Evolutionary conservation across 208 protist species (phyloP), one percentile per base, ranked within the genome.

Genomic region (Acanthamoeba healyi): DNA sequence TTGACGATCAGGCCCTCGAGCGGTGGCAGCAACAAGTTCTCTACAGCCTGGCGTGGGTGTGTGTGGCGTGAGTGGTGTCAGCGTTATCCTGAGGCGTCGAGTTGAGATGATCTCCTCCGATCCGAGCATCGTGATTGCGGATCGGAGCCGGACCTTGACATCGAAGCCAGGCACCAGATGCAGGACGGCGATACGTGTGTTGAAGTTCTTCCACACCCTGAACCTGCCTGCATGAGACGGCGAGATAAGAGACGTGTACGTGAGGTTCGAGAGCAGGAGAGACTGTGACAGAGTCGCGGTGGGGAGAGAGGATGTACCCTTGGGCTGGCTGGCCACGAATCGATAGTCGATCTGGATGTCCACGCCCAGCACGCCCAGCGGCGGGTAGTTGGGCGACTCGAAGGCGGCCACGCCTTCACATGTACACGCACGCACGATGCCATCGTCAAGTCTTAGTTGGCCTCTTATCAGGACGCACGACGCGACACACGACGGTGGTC

Each of bases 371-470:
- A 42, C 67, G 17, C 67, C 67, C 29, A 77, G 67, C 29, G 67
- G 67, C 67, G 67, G 67, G 38, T 40, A 77, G 67, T 77, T 77
- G 38, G 67, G 67, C 67, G 67, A 77, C 29, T 77, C 67, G 38
- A 77, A 77, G 15, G 67, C 67, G 22, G 67, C 67, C 29, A 77
- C 67, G 7, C 67, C 67, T 77, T 14, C 15, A 32, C 3, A 32
- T 14, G 15, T 14, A 74, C 36, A 24, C 65, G n/a, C 34, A 10
- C 0, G 29, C 29, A 0, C 15, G 54, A 24, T 7, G 29, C 24
- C 34, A 77, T 40, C 26, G 32, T 74, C 1, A 14, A 38, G 7
- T 5, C 54, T 24, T 74, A 74, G 36, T 74, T 29, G 36, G 38
- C 38, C n/a, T 38, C 15, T 29, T 32, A 40, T 4, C 38, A 10